Conservation (phyloP, 139 green algal genomes). For the Chlamydomonas schloesseri region DNA sequence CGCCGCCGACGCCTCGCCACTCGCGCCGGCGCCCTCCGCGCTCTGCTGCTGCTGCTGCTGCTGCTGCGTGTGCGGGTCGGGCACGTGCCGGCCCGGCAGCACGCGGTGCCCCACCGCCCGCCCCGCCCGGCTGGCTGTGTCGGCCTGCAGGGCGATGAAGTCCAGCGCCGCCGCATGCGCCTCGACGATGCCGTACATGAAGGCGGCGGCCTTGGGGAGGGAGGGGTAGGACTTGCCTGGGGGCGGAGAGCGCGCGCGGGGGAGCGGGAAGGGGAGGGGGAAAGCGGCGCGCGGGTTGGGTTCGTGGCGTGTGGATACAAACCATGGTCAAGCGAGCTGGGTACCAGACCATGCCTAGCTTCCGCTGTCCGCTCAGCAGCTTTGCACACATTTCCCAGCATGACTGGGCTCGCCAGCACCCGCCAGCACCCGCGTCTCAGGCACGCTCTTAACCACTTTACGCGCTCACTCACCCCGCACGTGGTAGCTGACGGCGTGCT, state of each 20-base stretch:
- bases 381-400: too few species aligned
- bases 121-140: neutral
- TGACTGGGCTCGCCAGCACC: too few species aligned
- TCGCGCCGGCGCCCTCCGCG: neutral
- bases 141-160: conserved; percentile 23
- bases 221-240: conserved; percentile 4
- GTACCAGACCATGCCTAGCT: too few species aligned
- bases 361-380: too few species aligned
- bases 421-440: too few species aligned
- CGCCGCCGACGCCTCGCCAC: neutral
- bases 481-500: conserved; percentile 6
- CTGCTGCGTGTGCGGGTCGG: neutral
- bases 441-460: too few species aligned
- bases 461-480: neutral
- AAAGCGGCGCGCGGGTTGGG: too few species aligned
- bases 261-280: too few species aligned
- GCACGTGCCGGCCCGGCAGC: too few species aligned
- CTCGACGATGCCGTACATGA: conserved; percentile 19
- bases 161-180: neutral
- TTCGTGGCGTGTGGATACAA: too few species aligned
- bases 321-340: too few species aligned
- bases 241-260: too few species aligned
- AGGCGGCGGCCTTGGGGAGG: conserved; percentile 5
- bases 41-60: neutral
- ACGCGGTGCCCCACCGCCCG: neutral